Base-by-base conservation (phyloP, 164 flowering plant species). In the Hamamelis virginiana region DNA sequence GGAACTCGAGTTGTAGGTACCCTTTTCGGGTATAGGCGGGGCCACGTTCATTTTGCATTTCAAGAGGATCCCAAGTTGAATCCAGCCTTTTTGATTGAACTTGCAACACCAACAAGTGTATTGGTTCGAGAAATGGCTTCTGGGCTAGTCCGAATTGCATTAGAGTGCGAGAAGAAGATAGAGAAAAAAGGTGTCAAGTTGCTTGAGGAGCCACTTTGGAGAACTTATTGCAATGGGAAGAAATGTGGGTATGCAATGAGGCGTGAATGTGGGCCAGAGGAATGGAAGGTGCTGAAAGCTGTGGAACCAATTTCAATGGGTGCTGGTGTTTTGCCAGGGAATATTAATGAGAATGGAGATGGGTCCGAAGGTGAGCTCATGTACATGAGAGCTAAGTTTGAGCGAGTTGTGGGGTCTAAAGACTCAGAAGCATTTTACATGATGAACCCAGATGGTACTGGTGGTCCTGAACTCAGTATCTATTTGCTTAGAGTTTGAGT, bases 361-460 rank as follows among this genome's bases (percentile, higher is more conserved):
- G 87, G 82, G 69, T 61, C 73, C 28, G 89, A 82, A 13, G 94
- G 91, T 2, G 98, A 96, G 74, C 41, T 91, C 4, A 90, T 96
- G 97, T 93, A 93, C 67, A 96, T 96, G 99, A 84, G 99, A 70
- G 97, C 99, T 19, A 84, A 85, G 80, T 96, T 91, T 56, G 99
- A 96, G 77, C 72, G 97, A 69, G 96, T 93, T 69, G 94, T 90
- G 11, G 99, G 98, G 18, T 86, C 93, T 1, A 86, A 75, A 72
- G 92, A 96, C 68, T 91, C 96, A 3, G 96, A 90, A 69, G 96
- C 99, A 1, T 96, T 91, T 25, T 90, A 96, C 80, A 96, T 96
- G 99, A 89, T 90, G 90, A 93, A 86, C 66, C 97, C 97, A 16
- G 97, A 91, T 80, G 80, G 89, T 0, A 62, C 69, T 74, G 95